A percentile compares a stretch with the other conserved stretches of the same genome.
phyloP scores from a whole-genome alignment of 1,284 basidiomycete species.

The Omphalotus olearius region DNA sequence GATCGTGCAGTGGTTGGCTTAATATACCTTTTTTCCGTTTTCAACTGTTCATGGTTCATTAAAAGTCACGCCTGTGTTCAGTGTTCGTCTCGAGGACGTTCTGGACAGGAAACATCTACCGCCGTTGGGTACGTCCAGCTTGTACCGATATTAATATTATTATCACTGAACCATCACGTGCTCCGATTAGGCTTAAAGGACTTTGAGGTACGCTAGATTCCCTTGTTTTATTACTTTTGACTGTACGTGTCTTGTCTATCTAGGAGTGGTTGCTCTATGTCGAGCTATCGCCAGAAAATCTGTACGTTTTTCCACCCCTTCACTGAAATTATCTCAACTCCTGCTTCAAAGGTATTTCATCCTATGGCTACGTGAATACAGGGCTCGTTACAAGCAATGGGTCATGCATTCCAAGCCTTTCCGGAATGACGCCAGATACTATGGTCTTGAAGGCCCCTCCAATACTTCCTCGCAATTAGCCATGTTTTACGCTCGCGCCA shows the following conservation, averaged over 20 bases:
- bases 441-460: conserved; percentile 30
- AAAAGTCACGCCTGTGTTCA: conserved; percentile 52
- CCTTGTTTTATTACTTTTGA: background rate
- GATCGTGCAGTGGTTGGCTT: conserved; percentile 49
- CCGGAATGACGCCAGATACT: conserved; percentile 26
- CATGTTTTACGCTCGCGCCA: conserved; percentile 70
- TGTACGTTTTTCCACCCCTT: conserved; percentile 36
- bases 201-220: conserved; percentile 44
- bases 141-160: conserved; percentile 17
- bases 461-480: conserved; percentile 52
- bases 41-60: conserved; percentile 2
- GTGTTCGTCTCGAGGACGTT: conserved; percentile 64
- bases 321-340: conserved; percentile 1
- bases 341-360: conserved; percentile 54
- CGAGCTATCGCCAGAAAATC: conserved; percentile 64
- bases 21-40: background rate
- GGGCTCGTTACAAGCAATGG: conserved; percentile 57
- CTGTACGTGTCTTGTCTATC: conserved; percentile 5
- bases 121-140: conserved; percentile 53
- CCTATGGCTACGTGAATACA: conserved; percentile 71
- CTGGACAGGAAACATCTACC: conserved; percentile 68
- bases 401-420: conserved; percentile 37
- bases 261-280: conserved; percentile 73
- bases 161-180: background rate
- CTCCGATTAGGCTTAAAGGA: conserved; percentile 56